Evolutionary conservation across 2,329 filamentous ascomycete species (phyloP).

Genomic region (Aspergillus brunneoviolaceus): DNA sequence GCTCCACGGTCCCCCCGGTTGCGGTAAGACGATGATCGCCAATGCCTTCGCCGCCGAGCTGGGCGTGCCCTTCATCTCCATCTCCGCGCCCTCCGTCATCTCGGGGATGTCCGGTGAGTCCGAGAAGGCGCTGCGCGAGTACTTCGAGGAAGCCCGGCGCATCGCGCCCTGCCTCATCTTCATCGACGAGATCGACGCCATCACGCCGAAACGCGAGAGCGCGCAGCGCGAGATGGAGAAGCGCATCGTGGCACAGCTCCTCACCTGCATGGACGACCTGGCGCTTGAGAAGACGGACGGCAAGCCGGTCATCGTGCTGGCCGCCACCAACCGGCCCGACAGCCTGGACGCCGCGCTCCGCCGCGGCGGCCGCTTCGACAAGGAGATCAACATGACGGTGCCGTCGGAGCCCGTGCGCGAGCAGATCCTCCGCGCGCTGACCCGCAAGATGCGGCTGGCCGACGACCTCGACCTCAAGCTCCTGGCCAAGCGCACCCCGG

Average conservation of each 20-base stretch:
- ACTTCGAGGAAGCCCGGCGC: slow-evolving; percentile 83
- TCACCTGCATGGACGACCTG: slow-evolving; percentile 83
- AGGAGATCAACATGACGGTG: slow-evolving; percentile 82
- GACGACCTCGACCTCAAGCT: slow-evolving; percentile 70
- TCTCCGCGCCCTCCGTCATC: slow-evolving; percentile 78
- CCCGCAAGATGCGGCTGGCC: slow-evolving; percentile 62
- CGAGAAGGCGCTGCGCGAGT: slow-evolving; percentile 79
- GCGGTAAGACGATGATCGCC: slow-evolving; percentile 82
- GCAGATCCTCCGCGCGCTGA: slow-evolving; percentile 73
- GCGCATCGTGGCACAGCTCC: slow-evolving; percentile 77
- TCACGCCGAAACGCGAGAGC: slow-evolving; percentile 81
- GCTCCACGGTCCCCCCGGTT: slow-evolving; percentile 79
- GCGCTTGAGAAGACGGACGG: slow-evolving; percentile 68
- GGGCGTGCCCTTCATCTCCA: slow-evolving; percentile 74
- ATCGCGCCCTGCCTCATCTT: slow-evolving; percentile 88
- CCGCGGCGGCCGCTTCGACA: slow-evolving; percentile 73
- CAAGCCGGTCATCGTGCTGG: slow-evolving; percentile 83
- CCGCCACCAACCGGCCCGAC: slow-evolving; percentile 85
- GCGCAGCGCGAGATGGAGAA: slow-evolving; percentile 87
- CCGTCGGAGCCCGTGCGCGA: slow-evolving; percentile 76
- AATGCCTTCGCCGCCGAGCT: slow-evolving; percentile 75
- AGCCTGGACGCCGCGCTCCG: slow-evolving; percentile 77
- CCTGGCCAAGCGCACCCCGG: slow-evolving; percentile 81
- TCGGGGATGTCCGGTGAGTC: slow-evolving; percentile 88
- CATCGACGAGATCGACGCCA: slow-evolving; percentile 88